phyloP scores from a whole-genome alignment of 1,284 basidiomycete species.

The Malassezia yamatoensis region DNA sequence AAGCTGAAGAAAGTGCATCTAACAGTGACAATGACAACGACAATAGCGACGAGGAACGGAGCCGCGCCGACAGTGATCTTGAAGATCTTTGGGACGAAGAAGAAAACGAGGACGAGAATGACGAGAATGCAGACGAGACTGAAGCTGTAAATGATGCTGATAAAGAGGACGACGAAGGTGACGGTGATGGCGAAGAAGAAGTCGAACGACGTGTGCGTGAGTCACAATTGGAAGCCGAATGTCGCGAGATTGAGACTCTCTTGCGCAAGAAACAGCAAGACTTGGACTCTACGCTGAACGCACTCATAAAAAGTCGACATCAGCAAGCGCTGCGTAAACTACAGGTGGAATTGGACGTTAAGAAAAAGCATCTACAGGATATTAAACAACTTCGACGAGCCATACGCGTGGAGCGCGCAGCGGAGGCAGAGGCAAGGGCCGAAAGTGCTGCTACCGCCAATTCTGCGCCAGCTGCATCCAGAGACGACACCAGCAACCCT shows the following conservation, averaged over 20 bases:
- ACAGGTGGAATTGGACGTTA: conserved; percentile 38
- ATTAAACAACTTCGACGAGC: conserved; percentile 36
- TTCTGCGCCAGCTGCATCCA: neutral
- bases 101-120: conserved; percentile 32
- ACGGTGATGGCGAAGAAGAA: conserved; percentile 43
- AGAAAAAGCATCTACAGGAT: conserved; percentile 37
- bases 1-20: conserved; percentile 55
- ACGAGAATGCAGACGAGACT: conserved; percentile 58
- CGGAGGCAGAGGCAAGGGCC: conserved; percentile 20
- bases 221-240: conserved; percentile 44
- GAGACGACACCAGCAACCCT: neutral
- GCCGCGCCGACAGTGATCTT: conserved; percentile 22
- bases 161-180: conserved; percentile 21
- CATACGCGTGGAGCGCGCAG: conserved; percentile 32
- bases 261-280: conserved; percentile 42
- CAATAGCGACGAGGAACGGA: conserved; percentile 26
- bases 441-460: neutral
- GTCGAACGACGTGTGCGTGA: conserved; percentile 36
- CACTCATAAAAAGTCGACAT: conserved; percentile 44
- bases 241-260: conserved; percentile 42
- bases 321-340: conserved; percentile 39
- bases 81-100: conserved; percentile 42
- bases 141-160: conserved; percentile 56
- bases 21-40: conserved; percentile 40
- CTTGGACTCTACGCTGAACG: conserved; percentile 39